Percentiles rank a stretch among this genome's conserved stretches.
Conservation (phyloP, 257 asterid genomes). For the Coffea eugenioides region DNA sequence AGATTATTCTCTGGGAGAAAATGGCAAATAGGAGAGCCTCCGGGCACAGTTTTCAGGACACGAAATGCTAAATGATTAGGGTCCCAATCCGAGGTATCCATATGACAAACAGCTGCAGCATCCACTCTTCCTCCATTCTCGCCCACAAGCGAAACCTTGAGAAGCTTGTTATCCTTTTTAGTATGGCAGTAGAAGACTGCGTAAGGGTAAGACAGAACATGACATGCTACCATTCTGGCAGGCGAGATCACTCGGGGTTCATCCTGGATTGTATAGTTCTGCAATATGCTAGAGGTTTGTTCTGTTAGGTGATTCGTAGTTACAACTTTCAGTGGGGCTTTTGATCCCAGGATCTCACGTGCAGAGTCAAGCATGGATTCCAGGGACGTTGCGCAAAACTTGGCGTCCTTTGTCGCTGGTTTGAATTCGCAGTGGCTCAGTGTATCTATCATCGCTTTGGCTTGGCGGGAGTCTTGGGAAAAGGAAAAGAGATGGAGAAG, state of each 20-base stretch:
- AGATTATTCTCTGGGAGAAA: constrained; percentile 72
- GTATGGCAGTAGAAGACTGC: constrained; percentile 77
- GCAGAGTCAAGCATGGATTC: constrained; percentile 69
- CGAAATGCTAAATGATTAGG: constrained; percentile 62
- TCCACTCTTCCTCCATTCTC: constrained; percentile 65
- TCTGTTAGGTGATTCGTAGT: constrained; percentile 44
- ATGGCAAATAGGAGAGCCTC: constrained; percentile 73
- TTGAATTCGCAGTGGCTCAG: constrained; percentile 68
- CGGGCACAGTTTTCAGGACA: constrained; percentile 55
- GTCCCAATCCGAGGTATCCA: constrained; percentile 77
- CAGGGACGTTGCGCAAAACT: constrained; percentile 70
- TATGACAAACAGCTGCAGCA: constrained; percentile 74
- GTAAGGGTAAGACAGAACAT: constrained; percentile 78
- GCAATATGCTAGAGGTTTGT: constrained; percentile 31
- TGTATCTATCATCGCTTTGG: constrained; percentile 55
- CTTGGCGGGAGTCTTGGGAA: constrained; percentile 50
- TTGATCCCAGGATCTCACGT: constrained; percentile 25
- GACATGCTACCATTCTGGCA: constrained; percentile 55
- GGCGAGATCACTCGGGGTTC: constrained; percentile 33
- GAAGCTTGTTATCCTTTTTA: constrained; percentile 52
- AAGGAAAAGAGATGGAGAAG: constrained; percentile 53
- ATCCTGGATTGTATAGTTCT: constrained; percentile 57
- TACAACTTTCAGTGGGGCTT: constrained; percentile 33
- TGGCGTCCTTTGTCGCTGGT: constrained; percentile 60
- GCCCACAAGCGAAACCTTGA: constrained; percentile 51